Conservation (phyloP, 306 rosid species). For the barrel medic (Medicago truncatula) region DNA sequence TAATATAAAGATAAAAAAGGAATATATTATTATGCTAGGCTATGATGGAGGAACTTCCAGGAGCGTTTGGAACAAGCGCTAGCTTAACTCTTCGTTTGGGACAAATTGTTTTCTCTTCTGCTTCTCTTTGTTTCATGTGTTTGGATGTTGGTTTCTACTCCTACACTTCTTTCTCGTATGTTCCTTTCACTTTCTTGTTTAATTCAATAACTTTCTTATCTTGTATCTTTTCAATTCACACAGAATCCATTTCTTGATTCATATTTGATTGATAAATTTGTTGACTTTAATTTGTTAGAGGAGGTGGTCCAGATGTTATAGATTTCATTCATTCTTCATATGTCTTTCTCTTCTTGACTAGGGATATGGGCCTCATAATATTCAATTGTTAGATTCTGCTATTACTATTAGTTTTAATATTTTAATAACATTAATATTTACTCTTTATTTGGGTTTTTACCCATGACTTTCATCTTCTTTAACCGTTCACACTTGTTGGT, state of each 20-base stretch:
- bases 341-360: background rate
- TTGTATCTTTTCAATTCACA: too few relatives aligned
- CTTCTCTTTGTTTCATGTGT: slow-evolving; percentile 86
- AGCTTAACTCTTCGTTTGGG: slow-evolving; percentile 92
- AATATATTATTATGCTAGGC: background rate
- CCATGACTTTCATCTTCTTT: too few relatives aligned
- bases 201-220: background rate
- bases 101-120: slow-evolving; percentile 73
- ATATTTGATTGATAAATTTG: too few relatives aligned
- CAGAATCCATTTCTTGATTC: background rate
- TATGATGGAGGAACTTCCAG: slow-evolving; percentile 76
- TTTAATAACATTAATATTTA: too few relatives aligned
- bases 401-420: background rate
- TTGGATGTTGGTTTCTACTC: slow-evolving; percentile 70
- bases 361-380: background rate
- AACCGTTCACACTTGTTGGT: too few relatives aligned
- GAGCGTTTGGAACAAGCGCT: slow-evolving; percentile 90
- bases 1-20: background rate
- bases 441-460: too few relatives aligned
- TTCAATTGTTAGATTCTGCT: background rate
- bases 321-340: background rate
- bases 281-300: background rate
- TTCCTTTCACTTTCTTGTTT: too few relatives aligned
- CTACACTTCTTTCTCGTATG: slow-evolving; percentile 86
- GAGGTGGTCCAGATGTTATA: background rate